Percentiles rank a stretch among this genome's conserved stretches.
These are phyloP conservation scores for Linanthus parryae DNA, from an alignment of 148 eudicot species.

Conservation along the genomic window DNA sequence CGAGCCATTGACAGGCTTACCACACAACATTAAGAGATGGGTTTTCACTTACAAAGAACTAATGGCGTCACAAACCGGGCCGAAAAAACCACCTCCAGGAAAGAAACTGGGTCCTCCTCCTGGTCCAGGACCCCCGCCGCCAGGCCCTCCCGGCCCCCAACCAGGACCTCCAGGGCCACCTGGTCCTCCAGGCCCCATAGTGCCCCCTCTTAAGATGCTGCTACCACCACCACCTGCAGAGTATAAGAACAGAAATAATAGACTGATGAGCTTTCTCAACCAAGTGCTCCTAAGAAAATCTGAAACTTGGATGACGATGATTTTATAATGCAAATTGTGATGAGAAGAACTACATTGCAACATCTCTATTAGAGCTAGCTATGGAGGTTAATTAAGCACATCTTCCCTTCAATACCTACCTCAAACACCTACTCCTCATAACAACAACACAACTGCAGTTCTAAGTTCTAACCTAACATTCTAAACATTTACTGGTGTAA, in stretches of 20 bases:
- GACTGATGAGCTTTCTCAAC: conserved; percentile 38
- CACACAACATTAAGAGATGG: neutral
- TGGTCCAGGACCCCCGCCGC: neutral
- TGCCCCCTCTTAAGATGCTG: neutral
- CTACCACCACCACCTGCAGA: conserved; percentile 18
- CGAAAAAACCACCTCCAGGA: conserved; percentile 6
- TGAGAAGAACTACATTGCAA: too few relatives aligned
- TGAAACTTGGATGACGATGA: too few relatives aligned
- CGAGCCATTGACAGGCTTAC: neutral
- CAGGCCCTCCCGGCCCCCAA: neutral
- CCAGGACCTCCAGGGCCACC: conserved; percentile 2
- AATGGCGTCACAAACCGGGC: conserved; percentile 1
- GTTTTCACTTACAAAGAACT: neutral
- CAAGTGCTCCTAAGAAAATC: too few relatives aligned
- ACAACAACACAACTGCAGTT: too few relatives aligned
- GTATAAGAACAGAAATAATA: conserved; percentile 31
- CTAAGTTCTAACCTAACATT: too few relatives aligned
- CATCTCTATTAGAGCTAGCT: too few relatives aligned
- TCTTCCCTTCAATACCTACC: too few relatives aligned
- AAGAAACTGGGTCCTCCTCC: conserved; percentile 2
- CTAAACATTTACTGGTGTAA: too few relatives aligned
- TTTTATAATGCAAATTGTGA: too few relatives aligned
- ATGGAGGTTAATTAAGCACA: too few relatives aligned
- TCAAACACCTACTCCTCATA: too few relatives aligned
- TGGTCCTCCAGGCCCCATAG: conserved; percentile 5